Evolutionary conservation across 2,329 filamentous ascomycete genomes (phyloP), one percentile per base, ranked within the genome.

Genomic region (Sclerotinia glacialis): DNA sequence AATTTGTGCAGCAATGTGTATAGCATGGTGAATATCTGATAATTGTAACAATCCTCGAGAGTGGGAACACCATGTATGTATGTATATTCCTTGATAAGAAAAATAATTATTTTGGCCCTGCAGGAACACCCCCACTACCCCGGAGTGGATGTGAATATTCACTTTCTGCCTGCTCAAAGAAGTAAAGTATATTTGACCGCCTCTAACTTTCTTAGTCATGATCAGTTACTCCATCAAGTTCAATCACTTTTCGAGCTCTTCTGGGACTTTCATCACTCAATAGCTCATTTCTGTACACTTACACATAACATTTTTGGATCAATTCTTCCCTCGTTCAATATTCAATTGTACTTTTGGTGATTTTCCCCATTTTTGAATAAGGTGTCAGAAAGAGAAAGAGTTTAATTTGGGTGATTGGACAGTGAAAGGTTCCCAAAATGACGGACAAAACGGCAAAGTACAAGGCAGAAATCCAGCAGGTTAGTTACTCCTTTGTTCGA

Each of bases 401-500:
- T 64, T 42, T 0, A 59, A 31, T 55, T 55, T 44, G 26, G 37
- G 23, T 42, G 7, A 9, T 21, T n/a, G 56, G 8, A 31, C 31
- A 40, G 47, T 50, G 34, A 21, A 47, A 47, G 42, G 53, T 60
- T 26, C 34, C 49, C 69, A 83, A 82, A 76, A 79, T 83, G 70
- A 81, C 83, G 59, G 82, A 84, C 73, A 83, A 83, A 75, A 85
- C 85, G 74, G 88, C 86, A 78, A 98, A 97, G 79, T 99, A 98
- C 79, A 88, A 93, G 78, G 93, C 96, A 81, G 95, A 99, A 84
- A 99, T 99, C 80, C 95, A 97, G 80, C 94, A 96, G 90, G 91
- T 93, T 77, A 80, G 88, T 79, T 49, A 23, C 7, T 52, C 37
- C 47, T 42, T 64, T 53, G 40, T 63, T 60, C 18, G 8, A 23